These are phyloP conservation scores for Fusarium virguliforme DNA, from an alignment of 2,329 filamentous ascomycete genomes.

Conservation along the genomic window DNA sequence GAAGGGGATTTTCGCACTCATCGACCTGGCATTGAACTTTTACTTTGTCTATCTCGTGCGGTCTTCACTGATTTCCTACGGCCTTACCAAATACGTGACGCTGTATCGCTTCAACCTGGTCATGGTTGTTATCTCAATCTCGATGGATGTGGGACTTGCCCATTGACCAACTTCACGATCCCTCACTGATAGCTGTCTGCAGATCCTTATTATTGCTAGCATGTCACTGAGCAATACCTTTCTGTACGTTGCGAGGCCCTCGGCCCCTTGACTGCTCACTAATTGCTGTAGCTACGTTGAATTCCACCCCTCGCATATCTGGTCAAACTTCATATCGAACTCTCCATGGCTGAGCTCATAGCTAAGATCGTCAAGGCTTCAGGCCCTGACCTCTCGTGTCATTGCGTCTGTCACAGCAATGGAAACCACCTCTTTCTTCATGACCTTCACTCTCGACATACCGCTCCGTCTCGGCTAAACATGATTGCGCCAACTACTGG, in stretches of 20 bases:
- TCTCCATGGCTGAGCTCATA: slow-evolving; percentile 50
- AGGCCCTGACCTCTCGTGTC: slow-evolving; percentile 38
- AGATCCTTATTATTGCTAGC: slow-evolving; percentile 47
- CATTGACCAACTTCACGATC: neutral
- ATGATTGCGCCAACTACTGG: slow-evolving; percentile 41
- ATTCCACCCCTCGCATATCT: slow-evolving; percentile 50
- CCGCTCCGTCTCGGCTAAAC: slow-evolving; percentile 15
- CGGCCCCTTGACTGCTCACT: neutral
- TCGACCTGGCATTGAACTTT: slow-evolving; percentile 64
- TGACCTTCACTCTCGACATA: slow-evolving; percentile 30
- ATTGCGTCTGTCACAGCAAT: slow-evolving; percentile 45
- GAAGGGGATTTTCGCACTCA: slow-evolving; percentile 63
- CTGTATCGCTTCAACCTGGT: slow-evolving; percentile 59
- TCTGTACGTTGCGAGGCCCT: slow-evolving; percentile 29
- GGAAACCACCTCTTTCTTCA: slow-evolving; percentile 26
- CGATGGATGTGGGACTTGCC: slow-evolving; percentile 49
- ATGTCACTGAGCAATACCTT: slow-evolving; percentile 49
- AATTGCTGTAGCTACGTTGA: slow-evolving; percentile 43
- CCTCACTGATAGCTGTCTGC: slow-evolving; percentile 12
- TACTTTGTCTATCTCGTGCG: slow-evolving; percentile 65
- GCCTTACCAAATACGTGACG: slow-evolving; percentile 65
- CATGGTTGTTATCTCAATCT: slow-evolving; percentile 53
- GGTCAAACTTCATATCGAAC: slow-evolving; percentile 50
- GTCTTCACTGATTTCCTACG: slow-evolving; percentile 63
- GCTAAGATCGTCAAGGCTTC: slow-evolving; percentile 50